Evolutionary conservation across 2,329 filamentous ascomycete genomes (phyloP).

Genomic region (Neofusicoccum cordaticola): DNA sequence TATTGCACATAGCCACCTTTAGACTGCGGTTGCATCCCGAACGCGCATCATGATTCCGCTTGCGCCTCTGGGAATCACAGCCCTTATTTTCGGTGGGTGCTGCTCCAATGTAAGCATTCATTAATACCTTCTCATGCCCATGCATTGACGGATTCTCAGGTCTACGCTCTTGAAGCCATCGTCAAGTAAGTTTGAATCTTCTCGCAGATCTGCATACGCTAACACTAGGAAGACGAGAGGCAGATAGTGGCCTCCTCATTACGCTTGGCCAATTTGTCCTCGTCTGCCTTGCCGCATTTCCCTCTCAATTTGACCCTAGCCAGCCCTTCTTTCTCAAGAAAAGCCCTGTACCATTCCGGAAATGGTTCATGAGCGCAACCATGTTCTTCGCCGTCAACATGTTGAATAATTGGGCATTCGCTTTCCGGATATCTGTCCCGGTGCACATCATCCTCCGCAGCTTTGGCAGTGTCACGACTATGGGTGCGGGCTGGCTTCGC

Average conservation of each 20-base stretch:
- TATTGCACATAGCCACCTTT: neutral
- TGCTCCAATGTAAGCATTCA: conserved; percentile 74
- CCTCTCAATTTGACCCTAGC: conserved; percentile 48
- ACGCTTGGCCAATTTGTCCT: conserved; percentile 52
- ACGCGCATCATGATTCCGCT: conserved; percentile 26
- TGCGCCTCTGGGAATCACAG: conserved; percentile 58
- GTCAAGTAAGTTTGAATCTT: conserved; percentile 66
- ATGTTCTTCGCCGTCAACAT: conserved; percentile 94
- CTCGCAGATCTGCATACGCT: conserved; percentile 17
- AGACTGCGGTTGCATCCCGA: neutral
- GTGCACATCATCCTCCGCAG: conserved; percentile 95
- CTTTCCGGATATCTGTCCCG: conserved; percentile 92
- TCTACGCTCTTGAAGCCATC: conserved; percentile 94
- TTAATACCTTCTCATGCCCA: neutral
- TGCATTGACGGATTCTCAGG: conserved; percentile 48
- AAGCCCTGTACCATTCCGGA: conserved; percentile 76
- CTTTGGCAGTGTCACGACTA: conserved; percentile 92
- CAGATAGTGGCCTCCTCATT: conserved; percentile 70
- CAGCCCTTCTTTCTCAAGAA: conserved; percentile 70
- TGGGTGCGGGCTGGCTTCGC: conserved; percentile 81
- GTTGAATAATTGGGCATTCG: conserved; percentile 96
- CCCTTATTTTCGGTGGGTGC: conserved; percentile 91
- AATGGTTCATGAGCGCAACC: conserved; percentile 84
- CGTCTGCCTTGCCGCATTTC: conserved; percentile 61
- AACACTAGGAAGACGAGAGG: conserved; percentile 63